These are phyloP conservation scores for Barbarea vulgaris DNA, from an alignment of 345 rosid genomes.

Conservation along the genomic window DNA sequence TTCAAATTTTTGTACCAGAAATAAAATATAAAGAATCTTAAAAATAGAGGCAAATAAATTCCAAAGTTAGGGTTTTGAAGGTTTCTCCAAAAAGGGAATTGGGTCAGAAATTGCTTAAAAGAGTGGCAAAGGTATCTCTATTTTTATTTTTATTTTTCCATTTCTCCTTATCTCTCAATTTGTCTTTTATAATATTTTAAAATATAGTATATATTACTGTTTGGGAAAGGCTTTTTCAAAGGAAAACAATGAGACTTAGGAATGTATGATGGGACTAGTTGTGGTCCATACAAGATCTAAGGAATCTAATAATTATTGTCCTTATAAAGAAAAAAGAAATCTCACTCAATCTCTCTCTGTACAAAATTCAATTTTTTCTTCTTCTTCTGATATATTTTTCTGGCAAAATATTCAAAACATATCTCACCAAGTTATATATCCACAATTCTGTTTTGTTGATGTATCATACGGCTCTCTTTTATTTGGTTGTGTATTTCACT, in stretches of 20 bases:
- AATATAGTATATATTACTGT: background rate
- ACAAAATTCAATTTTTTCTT: conserved; percentile 30
- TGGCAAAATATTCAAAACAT: background rate
- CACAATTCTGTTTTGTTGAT: background rate
- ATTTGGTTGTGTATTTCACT: conserved; percentile 3
- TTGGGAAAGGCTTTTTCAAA: conserved; percentile 15
- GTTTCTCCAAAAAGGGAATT: conserved; percentile 31
- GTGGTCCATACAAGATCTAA: conserved; percentile 47
- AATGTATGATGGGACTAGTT: conserved; percentile 40
- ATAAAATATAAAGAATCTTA: conserved; percentile 19
- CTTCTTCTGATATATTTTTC: background rate
- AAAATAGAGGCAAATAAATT: conserved; percentile 25
- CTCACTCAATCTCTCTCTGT: conserved; percentile 35
- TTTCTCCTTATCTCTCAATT: background rate
- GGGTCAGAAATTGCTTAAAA: conserved; percentile 42
- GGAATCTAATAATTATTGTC: conserved; percentile 46
- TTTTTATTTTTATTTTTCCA: background rate
- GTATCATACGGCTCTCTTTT: background rate
- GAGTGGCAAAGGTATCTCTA: conserved; percentile 40
- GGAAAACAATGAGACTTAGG: conserved; percentile 31
- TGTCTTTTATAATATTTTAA: background rate
- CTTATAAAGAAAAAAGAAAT: conserved; percentile 33
- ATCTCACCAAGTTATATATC: conserved; percentile 5
- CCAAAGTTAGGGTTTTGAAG: conserved; percentile 24
- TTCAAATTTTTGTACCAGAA: conserved; percentile 10